phyloP scores from a whole-genome alignment of 2,329 filamentous ascomycete genomes.

The Aspergillus phoenicis region DNA sequence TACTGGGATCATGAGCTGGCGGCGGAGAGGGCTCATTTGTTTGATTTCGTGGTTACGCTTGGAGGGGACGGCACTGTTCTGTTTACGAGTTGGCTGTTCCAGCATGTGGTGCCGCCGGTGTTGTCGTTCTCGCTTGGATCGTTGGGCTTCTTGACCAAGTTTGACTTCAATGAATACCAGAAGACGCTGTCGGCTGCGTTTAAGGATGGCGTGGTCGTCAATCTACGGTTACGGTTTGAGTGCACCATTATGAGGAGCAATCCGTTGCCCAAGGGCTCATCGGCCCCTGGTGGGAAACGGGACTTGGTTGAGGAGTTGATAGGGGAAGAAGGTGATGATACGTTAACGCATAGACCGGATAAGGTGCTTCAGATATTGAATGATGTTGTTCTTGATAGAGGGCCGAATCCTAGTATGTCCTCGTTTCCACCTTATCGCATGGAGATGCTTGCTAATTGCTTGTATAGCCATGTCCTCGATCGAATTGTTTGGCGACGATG shows the following conservation, averaged over 20 bases:
- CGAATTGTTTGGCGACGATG: slow-evolving; percentile 91
- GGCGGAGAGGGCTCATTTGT: slow-evolving; percentile 74
- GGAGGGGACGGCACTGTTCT: slow-evolving; percentile 96
- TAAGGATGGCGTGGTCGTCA: slow-evolving; percentile 82
- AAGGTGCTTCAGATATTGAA: slow-evolving; percentile 89
- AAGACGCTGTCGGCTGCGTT: slow-evolving; percentile 72
- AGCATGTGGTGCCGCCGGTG: slow-evolving; percentile 90
- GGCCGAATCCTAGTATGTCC: slow-evolving; percentile 83
- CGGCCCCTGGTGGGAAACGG: slow-evolving; percentile 45
- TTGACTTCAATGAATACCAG: slow-evolving; percentile 79
- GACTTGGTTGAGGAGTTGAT: slow-evolving; percentile 89
- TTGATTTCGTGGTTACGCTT: slow-evolving; percentile 90
- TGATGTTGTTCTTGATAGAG: slow-evolving; percentile 93
- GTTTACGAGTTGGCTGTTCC: slow-evolving; percentile 95
- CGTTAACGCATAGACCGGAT: slow-evolving; percentile 81
- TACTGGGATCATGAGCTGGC: slow-evolving; percentile 87
- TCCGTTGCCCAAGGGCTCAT: slow-evolving; percentile 32
- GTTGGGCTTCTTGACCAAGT: slow-evolving; percentile 93
- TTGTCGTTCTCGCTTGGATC: slow-evolving; percentile 90
- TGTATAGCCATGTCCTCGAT: slow-evolving; percentile 79
- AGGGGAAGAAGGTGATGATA: slow-evolving; percentile 80
- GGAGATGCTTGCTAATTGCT: slow-evolving; percentile 3
- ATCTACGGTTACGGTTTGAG: slow-evolving; percentile 84
- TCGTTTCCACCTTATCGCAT: background rate
- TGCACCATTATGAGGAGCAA: slow-evolving; percentile 81